phyloP scores from a whole-genome alignment of 2,329 filamentous ascomycete genomes.

The Ophiocordyceps australis region DNA sequence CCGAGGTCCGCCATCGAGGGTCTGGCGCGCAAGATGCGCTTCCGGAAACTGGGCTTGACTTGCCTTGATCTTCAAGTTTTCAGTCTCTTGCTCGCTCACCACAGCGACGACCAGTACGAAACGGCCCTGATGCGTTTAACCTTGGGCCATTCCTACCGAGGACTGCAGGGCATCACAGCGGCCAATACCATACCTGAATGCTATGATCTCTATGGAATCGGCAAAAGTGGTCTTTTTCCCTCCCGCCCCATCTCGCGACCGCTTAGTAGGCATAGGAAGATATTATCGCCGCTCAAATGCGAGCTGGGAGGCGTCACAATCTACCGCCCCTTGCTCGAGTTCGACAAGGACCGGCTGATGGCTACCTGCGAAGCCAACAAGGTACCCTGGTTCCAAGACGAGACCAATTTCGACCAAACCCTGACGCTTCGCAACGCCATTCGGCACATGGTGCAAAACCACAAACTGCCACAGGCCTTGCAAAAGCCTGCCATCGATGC shows the following conservation, averaged over 20 bases:
- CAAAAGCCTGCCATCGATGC: conserved; percentile 43
- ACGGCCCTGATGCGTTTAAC: conserved; percentile 68
- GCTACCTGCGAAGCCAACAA: conserved; percentile 53
- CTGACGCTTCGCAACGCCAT: conserved; percentile 70
- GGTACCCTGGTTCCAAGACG: conserved; percentile 67
- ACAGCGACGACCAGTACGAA: conserved; percentile 81
- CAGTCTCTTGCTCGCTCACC: conserved; percentile 65
- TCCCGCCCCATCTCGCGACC: conserved; percentile 10
- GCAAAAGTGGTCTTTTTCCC: conserved; percentile 40
- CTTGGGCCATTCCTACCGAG: conserved; percentile 47
- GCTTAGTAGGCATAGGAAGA: conserved; percentile 10
- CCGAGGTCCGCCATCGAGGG: conserved; percentile 53
- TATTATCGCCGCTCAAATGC: conserved; percentile 16
- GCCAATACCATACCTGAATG: conserved; percentile 68
- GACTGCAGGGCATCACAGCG: conserved; percentile 50
- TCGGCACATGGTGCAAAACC: conserved; percentile 40
- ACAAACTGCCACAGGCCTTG: conserved; percentile 51
- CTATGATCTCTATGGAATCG: conserved; percentile 51
- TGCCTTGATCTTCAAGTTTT: conserved; percentile 33
- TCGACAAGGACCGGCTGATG: conserved; percentile 55
- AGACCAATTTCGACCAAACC: conserved; percentile 61
- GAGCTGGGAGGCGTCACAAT: conserved; percentile 50
- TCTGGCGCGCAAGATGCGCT: conserved; percentile 55
- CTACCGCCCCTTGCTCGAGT: conserved; percentile 50
- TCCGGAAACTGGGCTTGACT: conserved; percentile 45